phyloP scores from a whole-genome alignment of 1,284 basidiomycete species.

The Somion occarium region DNA sequence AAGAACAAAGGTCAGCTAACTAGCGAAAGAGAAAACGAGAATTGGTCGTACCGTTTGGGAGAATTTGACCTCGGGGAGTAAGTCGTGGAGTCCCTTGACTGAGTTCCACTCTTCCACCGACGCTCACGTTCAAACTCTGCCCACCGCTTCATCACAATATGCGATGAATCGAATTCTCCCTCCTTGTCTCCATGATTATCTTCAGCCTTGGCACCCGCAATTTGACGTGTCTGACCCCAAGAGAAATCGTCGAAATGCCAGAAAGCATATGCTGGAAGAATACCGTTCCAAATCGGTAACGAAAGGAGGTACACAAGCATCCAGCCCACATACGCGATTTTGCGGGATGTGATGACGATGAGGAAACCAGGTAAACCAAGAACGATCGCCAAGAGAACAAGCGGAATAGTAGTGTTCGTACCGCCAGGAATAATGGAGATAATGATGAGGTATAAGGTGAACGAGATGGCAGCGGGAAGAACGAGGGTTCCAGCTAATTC shows the following conservation, averaged over 20 bases:
- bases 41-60: slow-evolving; percentile 52
- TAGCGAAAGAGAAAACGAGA: background rate
- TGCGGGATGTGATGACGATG: slow-evolving; percentile 92
- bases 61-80: slow-evolving; percentile 46
- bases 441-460: slow-evolving; percentile 92
- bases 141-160: slow-evolving; percentile 99
- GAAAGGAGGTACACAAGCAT: slow-evolving; percentile 94
- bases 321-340: slow-evolving; percentile 94
- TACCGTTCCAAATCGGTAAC: slow-evolving; percentile 93
- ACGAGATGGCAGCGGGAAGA: slow-evolving; percentile 94
- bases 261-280: slow-evolving; percentile 91
- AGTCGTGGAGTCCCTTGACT: slow-evolving; percentile 75
- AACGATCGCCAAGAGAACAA: slow-evolving; percentile 89
- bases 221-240: slow-evolving; percentile 94
- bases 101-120: slow-evolving; percentile 84
- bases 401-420: slow-evolving; percentile 84
- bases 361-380: slow-evolving; percentile 94
- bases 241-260: slow-evolving; percentile 99
- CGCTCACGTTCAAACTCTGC: slow-evolving; percentile 97
- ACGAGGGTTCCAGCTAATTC: slow-evolving; percentile 95
- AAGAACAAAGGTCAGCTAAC: slow-evolving; percentile 25
- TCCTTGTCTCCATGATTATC: slow-evolving; percentile 83
- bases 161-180: slow-evolving; percentile 92
- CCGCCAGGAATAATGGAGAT: slow-evolving; percentile 79
- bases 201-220: slow-evolving; percentile 71